Evolutionary conservation across 192 early-diverging fungal species (phyloP).

Genomic region (Linnemannia schmuckeri): DNA sequence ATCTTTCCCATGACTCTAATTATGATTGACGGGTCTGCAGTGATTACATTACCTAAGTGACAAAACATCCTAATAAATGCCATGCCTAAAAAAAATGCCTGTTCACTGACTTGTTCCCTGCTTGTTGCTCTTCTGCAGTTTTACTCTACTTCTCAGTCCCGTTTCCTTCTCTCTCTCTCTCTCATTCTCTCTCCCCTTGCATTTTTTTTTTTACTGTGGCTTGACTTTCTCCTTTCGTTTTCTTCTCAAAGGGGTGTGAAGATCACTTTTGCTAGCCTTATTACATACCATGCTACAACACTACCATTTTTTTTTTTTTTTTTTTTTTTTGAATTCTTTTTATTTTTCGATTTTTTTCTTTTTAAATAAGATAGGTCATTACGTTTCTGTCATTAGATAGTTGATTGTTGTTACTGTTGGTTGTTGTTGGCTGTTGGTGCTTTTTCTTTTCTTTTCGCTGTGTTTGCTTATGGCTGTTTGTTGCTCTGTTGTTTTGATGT

Average conservation of each 20-base stretch:
- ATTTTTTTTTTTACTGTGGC: background rate
- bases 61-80: background rate
- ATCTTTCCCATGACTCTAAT: background rate
- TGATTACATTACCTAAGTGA: background rate
- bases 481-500: slow-evolving; percentile 6
- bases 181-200: background rate
- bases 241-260: no score
- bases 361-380: background rate
- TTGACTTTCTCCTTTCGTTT: background rate
- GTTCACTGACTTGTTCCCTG: no score
- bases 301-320: background rate
- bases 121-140: background rate
- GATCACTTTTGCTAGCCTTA: no score
- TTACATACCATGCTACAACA: no score
- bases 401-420: background rate
- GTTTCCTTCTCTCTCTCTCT: background rate
- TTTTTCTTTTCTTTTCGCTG: background rate
- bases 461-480: background rate
- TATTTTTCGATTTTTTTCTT: background rate
- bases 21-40: background rate
- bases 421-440: background rate
- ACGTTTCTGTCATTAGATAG: background rate
- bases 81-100: no score
- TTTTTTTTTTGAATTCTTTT: background rate
- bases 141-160: background rate